phyloP scores from a whole-genome alignment of 768 basidiomycete genomes.

The Pholiota microspora region DNA sequence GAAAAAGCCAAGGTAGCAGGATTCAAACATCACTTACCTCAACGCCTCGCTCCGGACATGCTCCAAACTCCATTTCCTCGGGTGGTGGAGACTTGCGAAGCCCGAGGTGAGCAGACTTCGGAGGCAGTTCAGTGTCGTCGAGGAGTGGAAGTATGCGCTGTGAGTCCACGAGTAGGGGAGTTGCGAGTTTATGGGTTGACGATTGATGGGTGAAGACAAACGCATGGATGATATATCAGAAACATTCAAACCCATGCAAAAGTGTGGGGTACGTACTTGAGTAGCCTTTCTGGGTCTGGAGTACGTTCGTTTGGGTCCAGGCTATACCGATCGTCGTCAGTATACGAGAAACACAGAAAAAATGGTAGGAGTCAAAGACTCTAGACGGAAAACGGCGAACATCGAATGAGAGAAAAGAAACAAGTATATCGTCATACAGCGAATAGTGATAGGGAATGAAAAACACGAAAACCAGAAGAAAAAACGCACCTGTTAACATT shows the following conservation, averaged over 20 bases:
- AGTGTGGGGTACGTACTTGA: no score
- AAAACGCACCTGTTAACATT: slow-evolving; percentile 83
- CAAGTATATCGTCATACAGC: no score
- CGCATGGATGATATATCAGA: no score
- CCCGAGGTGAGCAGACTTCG: slow-evolving; percentile 87
- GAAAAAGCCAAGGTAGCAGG: no score
- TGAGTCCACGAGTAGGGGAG: not conserved
- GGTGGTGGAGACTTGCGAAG: slow-evolving; percentile 91
- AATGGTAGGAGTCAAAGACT: not conserved
- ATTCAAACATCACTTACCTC: slow-evolving; percentile 9
- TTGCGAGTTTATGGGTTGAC: not conserved
- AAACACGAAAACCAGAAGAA: not conserved
- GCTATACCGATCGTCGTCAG: slow-evolving; percentile 27
- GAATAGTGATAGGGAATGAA: no score
- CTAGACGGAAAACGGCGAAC: no score
- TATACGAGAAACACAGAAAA: not conserved
- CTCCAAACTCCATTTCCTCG: slow-evolving; percentile 86
- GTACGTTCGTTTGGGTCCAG: slow-evolving; percentile 74
- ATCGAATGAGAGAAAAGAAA: no score
- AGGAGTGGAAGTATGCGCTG: slow-evolving; percentile 96
- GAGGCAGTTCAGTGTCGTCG: slow-evolving; percentile 90
- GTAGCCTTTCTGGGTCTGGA: slow-evolving; percentile 87
- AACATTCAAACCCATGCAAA: no score
- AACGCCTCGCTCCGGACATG: slow-evolving; percentile 54
- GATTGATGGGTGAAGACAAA: not conserved